Percentiles rank a stretch among this genome's conserved stretches.
phyloP scores from a whole-genome alignment of 1,284 basidiomycete species.

The Naganishia sp. region DNA sequence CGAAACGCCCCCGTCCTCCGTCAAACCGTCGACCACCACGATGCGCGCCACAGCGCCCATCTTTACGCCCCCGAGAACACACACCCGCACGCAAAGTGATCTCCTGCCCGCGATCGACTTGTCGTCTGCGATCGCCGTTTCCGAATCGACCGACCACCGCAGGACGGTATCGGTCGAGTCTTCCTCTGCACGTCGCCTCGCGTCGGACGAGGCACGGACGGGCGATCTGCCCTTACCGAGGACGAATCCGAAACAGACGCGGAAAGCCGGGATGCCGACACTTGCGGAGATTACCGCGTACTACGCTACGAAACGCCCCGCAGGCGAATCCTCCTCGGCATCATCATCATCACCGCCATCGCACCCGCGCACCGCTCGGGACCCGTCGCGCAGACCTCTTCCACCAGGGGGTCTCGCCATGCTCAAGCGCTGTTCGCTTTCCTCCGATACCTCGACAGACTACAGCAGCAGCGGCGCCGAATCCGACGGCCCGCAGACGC shows the following conservation, averaged over 20 bases:
- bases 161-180: neutral
- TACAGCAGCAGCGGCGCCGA: too few species aligned
- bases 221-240: neutral
- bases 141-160: neutral
- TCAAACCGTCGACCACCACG: neutral
- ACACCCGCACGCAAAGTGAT: conserved; percentile 4
- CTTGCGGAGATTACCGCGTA: conserved; percentile 5
- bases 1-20: neutral
- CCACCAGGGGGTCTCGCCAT: too few species aligned
- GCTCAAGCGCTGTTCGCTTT: too few species aligned
- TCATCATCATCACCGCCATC: neutral
- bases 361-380: neutral
- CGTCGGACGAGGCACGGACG: neutral
- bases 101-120: neutral
- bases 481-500: too few species aligned
- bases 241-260: neutral
- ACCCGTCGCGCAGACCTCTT: neutral
- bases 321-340: neutral
- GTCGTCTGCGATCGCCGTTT: neutral
- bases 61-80: neutral
- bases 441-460: too few species aligned
- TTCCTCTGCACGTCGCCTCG: neutral
- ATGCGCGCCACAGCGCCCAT: too few species aligned
- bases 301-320: neutral
- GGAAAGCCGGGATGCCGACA: neutral